Percentiles rank a stretch among this genome's conserved stretches.
These are phyloP conservation scores for Vicia faba DNA, from an alignment of 306 rosid genomes.

Conservation along the genomic window DNA sequence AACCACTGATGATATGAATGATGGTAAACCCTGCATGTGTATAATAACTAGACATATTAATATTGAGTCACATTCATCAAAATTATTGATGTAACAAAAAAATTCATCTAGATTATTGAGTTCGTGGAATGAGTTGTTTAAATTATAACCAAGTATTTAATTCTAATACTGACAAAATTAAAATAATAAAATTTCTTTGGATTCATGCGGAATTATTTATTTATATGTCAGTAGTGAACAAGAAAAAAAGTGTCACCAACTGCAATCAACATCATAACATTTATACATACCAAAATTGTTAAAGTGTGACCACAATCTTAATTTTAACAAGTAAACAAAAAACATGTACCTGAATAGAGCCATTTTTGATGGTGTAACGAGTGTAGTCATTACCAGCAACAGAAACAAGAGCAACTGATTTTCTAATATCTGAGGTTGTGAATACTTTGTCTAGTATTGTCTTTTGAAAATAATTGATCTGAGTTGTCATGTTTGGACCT, in stretches of 20 bases:
- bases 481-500: slow-evolving; percentile 83
- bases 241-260: too few relatives aligned
- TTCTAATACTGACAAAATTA: neutral
- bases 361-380: slow-evolving; percentile 42
- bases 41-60: neutral
- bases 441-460: slow-evolving; percentile 43
- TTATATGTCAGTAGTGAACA: neutral
- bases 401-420: slow-evolving; percentile 70
- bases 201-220: neutral
- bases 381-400: slow-evolving; percentile 81
- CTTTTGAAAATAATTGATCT: slow-evolving; percentile 56
- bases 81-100: neutral
- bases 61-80: neutral
- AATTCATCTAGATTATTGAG: neutral
- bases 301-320: too few relatives aligned
- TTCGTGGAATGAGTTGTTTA: neutral
- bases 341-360: slow-evolving; percentile 52
- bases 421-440: slow-evolving; percentile 43
- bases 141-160: neutral
- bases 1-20: slow-evolving; percentile 59
- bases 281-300: too few relatives aligned
- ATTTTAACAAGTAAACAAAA: too few relatives aligned
- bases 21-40: slow-evolving; percentile 48
- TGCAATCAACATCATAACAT: too few relatives aligned
- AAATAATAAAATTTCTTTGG: neutral